These are phyloP conservation scores for Rhizopus arrhizus DNA, from an alignment of 371 early-diverging fungal genomes.

Conservation along the genomic window DNA sequence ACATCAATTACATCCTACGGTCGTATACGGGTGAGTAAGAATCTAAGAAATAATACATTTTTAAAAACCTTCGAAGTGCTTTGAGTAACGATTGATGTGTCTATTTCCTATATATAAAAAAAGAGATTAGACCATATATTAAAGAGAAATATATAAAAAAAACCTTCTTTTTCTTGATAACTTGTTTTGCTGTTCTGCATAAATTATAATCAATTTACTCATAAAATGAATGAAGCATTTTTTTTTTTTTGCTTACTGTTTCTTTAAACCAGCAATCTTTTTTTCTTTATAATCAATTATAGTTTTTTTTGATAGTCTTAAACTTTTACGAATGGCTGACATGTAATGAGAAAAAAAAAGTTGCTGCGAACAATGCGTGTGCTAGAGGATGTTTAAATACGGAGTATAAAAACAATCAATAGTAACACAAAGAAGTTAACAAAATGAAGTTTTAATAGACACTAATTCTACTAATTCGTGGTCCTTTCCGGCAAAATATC, in stretches of 20 bases:
- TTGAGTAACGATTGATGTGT: background rate
- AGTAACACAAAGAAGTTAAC: too few species aligned
- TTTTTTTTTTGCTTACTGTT: background rate
- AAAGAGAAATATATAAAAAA: too few species aligned
- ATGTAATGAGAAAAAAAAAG: background rate
- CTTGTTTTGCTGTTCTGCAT: background rate
- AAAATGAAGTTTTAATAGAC: too few species aligned
- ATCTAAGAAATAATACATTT: too few species aligned
- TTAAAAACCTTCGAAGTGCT: background rate
- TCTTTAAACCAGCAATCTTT: background rate
- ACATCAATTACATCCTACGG: background rate
- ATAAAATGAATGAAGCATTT: background rate
- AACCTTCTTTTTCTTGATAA: background rate
- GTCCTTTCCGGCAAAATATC: too few species aligned
- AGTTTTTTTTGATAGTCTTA: background rate
- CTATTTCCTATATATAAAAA: background rate
- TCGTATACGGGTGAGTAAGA: too few species aligned
- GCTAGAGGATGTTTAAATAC: too few species aligned
- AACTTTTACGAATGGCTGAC: slow-evolving; percentile 2
- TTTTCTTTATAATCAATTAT: slow-evolving; percentile 1
- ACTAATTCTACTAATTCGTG: too few species aligned
- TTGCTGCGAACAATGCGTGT: background rate
- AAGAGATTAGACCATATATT: too few species aligned
- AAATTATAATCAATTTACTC: too few species aligned
- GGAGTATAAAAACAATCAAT: too few species aligned